Evolutionary conservation across 371 early-diverging fungal genomes (phyloP), one percentile per base, ranked within the genome.

Genomic region (Mucor saturninus): DNA sequence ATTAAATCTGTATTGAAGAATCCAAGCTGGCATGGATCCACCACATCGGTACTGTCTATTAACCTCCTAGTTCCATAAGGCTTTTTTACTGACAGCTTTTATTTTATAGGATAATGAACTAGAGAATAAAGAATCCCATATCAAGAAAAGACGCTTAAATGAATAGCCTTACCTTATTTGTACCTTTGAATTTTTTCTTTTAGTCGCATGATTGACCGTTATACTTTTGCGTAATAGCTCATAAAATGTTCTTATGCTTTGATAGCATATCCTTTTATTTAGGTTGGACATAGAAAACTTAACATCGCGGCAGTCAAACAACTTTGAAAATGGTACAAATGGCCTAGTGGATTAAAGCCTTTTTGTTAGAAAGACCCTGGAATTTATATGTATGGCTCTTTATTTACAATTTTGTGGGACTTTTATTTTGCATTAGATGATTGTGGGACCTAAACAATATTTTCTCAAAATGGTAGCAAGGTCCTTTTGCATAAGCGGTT

Each of bases 401-500:
- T 35, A 35, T 35, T 35, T 35, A 35, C 35, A 35, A 8, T 35
- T 35, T 6, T 35, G 35, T 35, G 35, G 21, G 21, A 21, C 21
- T 21, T 21, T 21, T 21, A 21, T 35, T 35, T 6, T 28, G 14
- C 43, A 11, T 45, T 35, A 43, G 13, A 58, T 26, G 38, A 35
- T 48, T 35, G 58, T 58, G 2, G 58, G 58, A 11, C 58, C 58
- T 28, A 68, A 37, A 29, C 72, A 67, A 31, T 74, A 74, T 29
- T 68, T 64, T 50, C 78, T 71, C 37, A 77, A 45, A 26, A 77
- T 68, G 10, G 66, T 67, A 15, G 64, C 73, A n/a, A 79, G 57
- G 30, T 74, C 76, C 21, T 76, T 76, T 56, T 79, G 79, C 73
- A 76, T 79, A 15, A 79, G 54, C 9, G 79, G 79, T 37, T 79